Conservation (phyloP, 2,329 filamentous ascomycete species). For the Xylaria polymorpha region DNA sequence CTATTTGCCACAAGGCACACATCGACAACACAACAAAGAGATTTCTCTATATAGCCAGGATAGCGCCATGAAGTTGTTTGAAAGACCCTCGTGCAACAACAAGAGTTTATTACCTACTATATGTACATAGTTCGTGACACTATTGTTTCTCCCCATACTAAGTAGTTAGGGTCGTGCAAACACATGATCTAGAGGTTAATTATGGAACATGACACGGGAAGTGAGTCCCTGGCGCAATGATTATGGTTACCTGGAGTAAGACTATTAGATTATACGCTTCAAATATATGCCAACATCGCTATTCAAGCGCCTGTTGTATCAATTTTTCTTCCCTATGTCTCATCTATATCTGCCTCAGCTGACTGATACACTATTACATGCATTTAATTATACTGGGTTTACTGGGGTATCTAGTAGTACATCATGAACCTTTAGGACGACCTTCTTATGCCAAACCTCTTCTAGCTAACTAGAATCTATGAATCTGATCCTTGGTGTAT, state of each 20-base stretch:
- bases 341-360: neutral
- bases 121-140: too few species aligned
- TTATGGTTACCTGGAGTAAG: neutral
- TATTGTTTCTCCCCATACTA: neutral
- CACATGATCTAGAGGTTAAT: neutral
- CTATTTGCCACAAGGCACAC: too few species aligned
- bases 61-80: too few species aligned
- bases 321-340: neutral
- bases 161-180: neutral
- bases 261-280: neutral
- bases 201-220: too few species aligned
- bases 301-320: neutral
- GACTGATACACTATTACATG: neutral
- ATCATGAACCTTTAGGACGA: neutral
- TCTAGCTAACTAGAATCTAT: conserved; percentile 61
- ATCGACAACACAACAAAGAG: too few species aligned
- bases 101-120: too few species aligned
- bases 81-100: too few species aligned
- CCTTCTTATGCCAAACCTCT: neutral
- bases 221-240: neutral
- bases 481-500: conserved; percentile 66
- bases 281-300: neutral
- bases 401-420: conserved; percentile 26
- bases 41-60: too few species aligned
- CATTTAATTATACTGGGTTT: neutral